Base-by-base conservation (phyloP, 352 stramenopile species). In the Pythium insidiosum region DNA sequence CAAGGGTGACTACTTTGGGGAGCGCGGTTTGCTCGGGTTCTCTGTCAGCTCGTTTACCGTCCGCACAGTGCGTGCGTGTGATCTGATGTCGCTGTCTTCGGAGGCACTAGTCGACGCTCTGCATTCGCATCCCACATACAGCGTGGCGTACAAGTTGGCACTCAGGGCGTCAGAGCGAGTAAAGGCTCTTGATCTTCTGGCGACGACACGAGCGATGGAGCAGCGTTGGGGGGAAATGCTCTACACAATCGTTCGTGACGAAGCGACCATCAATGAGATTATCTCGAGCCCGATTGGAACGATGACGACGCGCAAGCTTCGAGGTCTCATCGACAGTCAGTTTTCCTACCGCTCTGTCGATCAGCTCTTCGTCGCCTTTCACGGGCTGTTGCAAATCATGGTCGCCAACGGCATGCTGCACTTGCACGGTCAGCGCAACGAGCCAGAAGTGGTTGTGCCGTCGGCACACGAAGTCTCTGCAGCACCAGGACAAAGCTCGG, bases 1-100 rank as follows among this genome's bases (percentile, higher is more conserved):
- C 18, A 80, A 83, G 22, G 71, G 67, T 11, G 61, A 77, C 21
- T 83, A 78, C 42, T 83, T 87, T 50, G 74, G 67, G 7, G 68
- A 87, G 9, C 60, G 63, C 18, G 68, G 68, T 0, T 39, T 87
- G n/a, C 47, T 84, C 1, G 66, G 61, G 0, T 84, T 63, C 37
- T 77, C 69, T 0, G 70, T 82, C 6, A 68, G 68, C 25, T 47
- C 57, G 1, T 70, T 59, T 39, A 69, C 71, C 0, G 65, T 87
- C 21, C 58, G 52, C 7, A 74, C 74, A 6, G 43, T 83, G 35
- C 61, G 69, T 1, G 65, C 71, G 1, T 87, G 71, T 38, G 71
- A 84, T 23, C 45, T 87, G 43, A 39, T 87, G 4, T 81, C 71
- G 1, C 50, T 84, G 5, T 59, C 40, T 6, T 46, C 71, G 1